These are phyloP conservation scores for Musa itinerans DNA, from an alignment of 176 grass and related monocot genomes.

Conservation along the genomic window DNA sequence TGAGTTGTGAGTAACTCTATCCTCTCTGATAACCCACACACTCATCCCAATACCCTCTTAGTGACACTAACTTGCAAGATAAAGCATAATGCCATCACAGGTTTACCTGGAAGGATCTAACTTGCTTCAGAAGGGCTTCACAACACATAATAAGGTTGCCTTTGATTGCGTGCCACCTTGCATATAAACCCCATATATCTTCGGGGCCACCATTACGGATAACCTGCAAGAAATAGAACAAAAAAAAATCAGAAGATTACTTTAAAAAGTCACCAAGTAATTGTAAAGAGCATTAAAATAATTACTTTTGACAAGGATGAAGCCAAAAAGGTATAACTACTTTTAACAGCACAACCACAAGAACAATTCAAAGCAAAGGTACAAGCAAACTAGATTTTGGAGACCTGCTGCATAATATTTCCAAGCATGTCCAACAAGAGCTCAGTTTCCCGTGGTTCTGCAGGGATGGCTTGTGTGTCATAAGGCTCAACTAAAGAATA, in stretches of 20 bases:
- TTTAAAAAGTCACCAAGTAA: background rate
- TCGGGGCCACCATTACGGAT: conserved; percentile 47
- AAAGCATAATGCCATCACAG: background rate
- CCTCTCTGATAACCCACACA: background rate
- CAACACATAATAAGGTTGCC: conserved; percentile 65
- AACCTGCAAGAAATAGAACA: conserved; percentile 17
- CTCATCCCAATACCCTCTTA: background rate
- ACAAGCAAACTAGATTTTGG: conserved; percentile 17
- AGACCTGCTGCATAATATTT: conserved; percentile 68
- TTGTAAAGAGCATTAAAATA: background rate
- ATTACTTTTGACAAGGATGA: background rate
- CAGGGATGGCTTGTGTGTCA: conserved; percentile 6
- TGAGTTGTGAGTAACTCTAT: background rate
- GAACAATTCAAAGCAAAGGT: conserved; percentile 17
- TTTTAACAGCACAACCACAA: background rate
- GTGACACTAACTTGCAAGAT: background rate
- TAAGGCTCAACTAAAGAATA: conserved; percentile 26
- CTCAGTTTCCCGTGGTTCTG: conserved; percentile 37
- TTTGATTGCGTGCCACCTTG: conserved; percentile 73
- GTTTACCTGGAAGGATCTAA: conserved; percentile 83
- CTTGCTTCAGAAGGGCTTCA: conserved; percentile 77
- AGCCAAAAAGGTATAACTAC: background rate
- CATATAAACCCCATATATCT: conserved; percentile 75
- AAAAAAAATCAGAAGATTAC: background rate
- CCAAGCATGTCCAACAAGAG: conserved; percentile 73